These are phyloP conservation scores for Ganoderma sinense DNA, from an alignment of 1,284 basidiomycete genomes.

Conservation along the genomic window DNA sequence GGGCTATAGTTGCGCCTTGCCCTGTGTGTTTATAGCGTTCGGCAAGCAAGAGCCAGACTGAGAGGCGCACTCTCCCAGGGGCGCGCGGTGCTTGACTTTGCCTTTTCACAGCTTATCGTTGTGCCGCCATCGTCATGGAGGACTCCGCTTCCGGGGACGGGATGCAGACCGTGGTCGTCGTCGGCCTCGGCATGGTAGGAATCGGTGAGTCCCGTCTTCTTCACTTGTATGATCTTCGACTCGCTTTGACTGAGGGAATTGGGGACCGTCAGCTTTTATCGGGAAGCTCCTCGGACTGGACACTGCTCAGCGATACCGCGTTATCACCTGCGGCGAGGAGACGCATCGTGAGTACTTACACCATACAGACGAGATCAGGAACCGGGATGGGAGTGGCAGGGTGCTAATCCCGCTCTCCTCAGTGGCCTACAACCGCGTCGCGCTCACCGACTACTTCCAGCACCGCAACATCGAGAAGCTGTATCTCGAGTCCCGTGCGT, in stretches of 20 bases:
- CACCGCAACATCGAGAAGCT: constrained; percentile 70
- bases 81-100: not conserved
- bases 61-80: not conserved
- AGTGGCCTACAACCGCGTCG: constrained; percentile 60
- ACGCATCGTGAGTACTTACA: constrained; percentile 39
- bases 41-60: not conserved
- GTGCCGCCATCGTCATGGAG: not conserved
- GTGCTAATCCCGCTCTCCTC: not conserved
- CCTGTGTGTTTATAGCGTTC: not conserved
- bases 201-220: constrained; percentile 52
- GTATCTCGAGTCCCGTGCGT: constrained; percentile 63
- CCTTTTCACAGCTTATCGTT: not conserved
- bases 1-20: not conserved
- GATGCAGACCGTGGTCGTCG: constrained; percentile 52
- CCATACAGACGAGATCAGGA: too few relatives aligned
- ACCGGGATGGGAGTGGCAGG: too few relatives aligned
- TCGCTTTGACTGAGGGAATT: not conserved
- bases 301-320: constrained; percentile 53
- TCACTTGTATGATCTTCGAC: not conserved
- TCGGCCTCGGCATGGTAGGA: constrained; percentile 76
- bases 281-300: constrained; percentile 71
- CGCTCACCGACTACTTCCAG: constrained; percentile 71
- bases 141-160: not conserved
- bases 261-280: constrained; percentile 56
- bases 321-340: constrained; percentile 72